A percentile compares a stretch with the other conserved stretches of the same genome.
These are phyloP conservation scores for Euphorbia celastroides DNA, from an alignment of 441 rosid species.

Conservation along the genomic window DNA sequence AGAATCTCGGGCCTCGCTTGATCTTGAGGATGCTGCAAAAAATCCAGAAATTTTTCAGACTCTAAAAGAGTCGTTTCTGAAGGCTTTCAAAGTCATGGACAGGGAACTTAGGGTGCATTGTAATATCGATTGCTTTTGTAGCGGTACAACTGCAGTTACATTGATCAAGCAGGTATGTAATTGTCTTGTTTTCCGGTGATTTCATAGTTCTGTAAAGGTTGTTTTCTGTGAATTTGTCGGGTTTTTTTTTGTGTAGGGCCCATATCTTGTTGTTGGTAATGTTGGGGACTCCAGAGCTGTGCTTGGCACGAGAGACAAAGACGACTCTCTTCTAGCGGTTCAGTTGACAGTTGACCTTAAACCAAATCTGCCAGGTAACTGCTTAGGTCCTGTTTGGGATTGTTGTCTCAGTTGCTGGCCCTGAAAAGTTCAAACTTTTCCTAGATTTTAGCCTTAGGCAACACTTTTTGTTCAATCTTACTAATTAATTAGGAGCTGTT, in stretches of 20 bases:
- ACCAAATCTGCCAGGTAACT: constrained; percentile 91
- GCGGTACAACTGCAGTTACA: constrained; percentile 98
- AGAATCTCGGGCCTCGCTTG: constrained; percentile 49
- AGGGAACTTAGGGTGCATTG: constrained; percentile 70
- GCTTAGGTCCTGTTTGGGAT: neutral
- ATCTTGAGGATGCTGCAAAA: constrained; percentile 49
- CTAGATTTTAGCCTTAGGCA: no score
- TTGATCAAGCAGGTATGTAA: constrained; percentile 77
- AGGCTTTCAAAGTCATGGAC: constrained; percentile 93
- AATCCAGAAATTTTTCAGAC: constrained; percentile 49
- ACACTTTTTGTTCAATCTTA: no score
- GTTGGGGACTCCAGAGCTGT: constrained; percentile 97
- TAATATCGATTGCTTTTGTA: constrained; percentile 79
- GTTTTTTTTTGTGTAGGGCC: constrained; percentile 48
- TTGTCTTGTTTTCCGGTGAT: constrained; percentile 2
- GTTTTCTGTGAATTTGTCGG: constrained; percentile 10
- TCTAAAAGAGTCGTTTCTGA: constrained; percentile 76
- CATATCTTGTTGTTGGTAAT: constrained; percentile 76
- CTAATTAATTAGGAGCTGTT: no score
- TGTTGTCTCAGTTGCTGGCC: no score
- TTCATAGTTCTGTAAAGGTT: constrained; percentile 6
- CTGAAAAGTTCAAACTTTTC: neutral
- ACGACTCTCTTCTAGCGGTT: constrained; percentile 63
- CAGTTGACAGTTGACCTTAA: constrained; percentile 95
- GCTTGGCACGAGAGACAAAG: constrained; percentile 67